phyloP scores from a whole-genome alignment of 2,329 filamentous ascomycete genomes.

The Cytospora piceae region DNA sequence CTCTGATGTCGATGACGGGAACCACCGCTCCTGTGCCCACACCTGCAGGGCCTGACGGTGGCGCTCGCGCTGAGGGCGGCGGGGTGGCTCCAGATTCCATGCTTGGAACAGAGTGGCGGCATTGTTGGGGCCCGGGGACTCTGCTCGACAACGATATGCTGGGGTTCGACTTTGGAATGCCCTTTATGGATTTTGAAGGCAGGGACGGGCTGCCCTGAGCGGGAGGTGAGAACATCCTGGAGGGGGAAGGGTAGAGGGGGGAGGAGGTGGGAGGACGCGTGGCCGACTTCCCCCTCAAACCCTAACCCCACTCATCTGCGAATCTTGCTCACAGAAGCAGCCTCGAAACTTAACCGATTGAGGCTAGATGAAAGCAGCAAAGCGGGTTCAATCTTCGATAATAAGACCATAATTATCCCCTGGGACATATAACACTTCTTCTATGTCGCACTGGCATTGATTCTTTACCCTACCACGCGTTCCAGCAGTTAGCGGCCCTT shows the following conservation, averaged over 20 bases:
- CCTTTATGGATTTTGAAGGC: constrained; percentile 32
- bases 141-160: constrained; percentile 35
- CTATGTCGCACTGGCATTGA: background rate
- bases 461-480: background rate
- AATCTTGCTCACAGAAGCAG: background rate
- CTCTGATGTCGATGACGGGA: constrained; percentile 27
- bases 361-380: background rate
- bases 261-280: background rate
- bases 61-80: background rate
- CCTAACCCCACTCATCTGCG: background rate
- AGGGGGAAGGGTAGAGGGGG: too few species aligned
- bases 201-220: constrained; percentile 10
- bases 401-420: background rate
- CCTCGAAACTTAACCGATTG: background rate
- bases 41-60: background rate
- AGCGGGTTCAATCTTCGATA: background rate
- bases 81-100: constrained; percentile 21
- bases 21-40: background rate
- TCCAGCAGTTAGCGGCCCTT: background rate
- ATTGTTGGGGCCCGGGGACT: constrained; percentile 37
- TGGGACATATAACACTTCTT: background rate
- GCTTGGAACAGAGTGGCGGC: constrained; percentile 31
- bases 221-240: background rate
- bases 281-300: background rate
- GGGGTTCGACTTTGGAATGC: constrained; percentile 33